Percentiles rank a stretch among this genome's conserved stretches.
Evolutionary conservation across 805 yeast species (phyloP).

Genomic region (Isabelozyma pseudorhagii): DNA sequence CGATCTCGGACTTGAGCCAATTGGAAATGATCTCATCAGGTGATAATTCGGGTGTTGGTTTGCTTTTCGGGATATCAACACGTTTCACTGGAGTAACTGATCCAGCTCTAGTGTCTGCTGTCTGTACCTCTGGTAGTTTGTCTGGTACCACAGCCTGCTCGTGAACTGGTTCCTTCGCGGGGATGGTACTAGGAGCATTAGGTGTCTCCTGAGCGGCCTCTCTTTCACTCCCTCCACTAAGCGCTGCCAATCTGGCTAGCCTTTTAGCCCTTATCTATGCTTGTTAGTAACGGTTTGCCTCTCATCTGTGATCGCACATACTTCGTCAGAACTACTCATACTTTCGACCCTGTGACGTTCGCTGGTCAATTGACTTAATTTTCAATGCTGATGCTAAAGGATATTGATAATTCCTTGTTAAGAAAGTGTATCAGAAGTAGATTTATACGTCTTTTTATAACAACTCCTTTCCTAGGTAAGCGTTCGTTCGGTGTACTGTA

Average conservation of each 20-base stretch:
- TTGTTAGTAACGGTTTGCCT: not conserved
- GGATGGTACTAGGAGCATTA: not conserved
- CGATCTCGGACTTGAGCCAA: constrained; percentile 43
- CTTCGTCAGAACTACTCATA: constrained; percentile 16
- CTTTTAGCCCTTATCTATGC: constrained; percentile 48
- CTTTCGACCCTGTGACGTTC: not conserved
- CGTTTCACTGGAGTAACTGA: no score
- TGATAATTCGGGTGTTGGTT: not conserved
- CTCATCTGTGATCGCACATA: constrained; percentile 6
- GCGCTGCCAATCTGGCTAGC: constrained; percentile 44
- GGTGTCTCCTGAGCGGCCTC: not conserved
- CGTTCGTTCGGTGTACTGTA: no score
- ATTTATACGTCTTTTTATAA: no score
- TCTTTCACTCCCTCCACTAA: constrained; percentile 1
- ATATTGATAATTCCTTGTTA: no score
- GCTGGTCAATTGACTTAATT: no score
- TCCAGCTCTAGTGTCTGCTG: no score
- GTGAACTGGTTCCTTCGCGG: not conserved
- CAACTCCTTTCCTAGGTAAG: no score
- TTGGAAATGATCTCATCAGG: constrained; percentile 16
- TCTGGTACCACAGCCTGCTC: not conserved
- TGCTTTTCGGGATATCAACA: not conserved
- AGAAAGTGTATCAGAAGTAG: no score
- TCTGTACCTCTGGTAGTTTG: no score
- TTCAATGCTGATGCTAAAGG: no score